Evolutionary conservation across 352 stramenopile genomes (phyloP), one percentile per base, ranked within the genome.

Genomic region (Phytophthora citricola): DNA sequence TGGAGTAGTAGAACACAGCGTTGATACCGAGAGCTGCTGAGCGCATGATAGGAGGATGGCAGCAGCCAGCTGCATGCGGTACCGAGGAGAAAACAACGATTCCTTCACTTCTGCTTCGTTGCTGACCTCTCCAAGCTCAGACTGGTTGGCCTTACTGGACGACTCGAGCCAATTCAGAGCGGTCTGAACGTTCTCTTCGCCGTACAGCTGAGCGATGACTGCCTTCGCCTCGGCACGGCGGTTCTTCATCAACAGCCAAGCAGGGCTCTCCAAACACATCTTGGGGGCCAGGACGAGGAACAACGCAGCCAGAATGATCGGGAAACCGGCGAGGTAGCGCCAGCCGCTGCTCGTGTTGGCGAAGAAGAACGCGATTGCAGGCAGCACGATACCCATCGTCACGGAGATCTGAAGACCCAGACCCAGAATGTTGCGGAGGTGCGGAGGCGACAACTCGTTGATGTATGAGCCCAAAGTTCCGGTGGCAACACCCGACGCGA

Each of bases 21-120:
- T 88, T 87, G 63, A 91, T 89, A 24, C 82, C 1, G 79, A 83
- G 29, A 90, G 69, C 53, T 89, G 79, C 45, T 86, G 78, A 6
- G 66, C 68, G 38, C 62, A 63, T 12, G 70, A 67, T 17, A 88
- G 56, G 8, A 69, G 61, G 24, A 89, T 63, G 2, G 79, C 79
- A 24, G 69, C 73, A 4, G 84, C 64, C 1, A 84, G 66, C 48
- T 91, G 82, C 26, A 63, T 69, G 17, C 73, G 66, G 53, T 82
- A 74, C 17, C 68, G 50, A 1, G 66, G 53, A 7, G 71, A 78
- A 55, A 85, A 72, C 9, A 90, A 53, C 38, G 64, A 66, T 15
- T 63, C 54, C 39, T 66, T 55, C 10, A 43, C 41, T 58, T 63
- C 22, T 4, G 60, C 17, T 47, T 69, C 59, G 58, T 77, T 66